These are phyloP conservation scores for Botrytis tulipae DNA, from an alignment of 2,329 filamentous ascomycete genomes.

Conservation along the genomic window DNA sequence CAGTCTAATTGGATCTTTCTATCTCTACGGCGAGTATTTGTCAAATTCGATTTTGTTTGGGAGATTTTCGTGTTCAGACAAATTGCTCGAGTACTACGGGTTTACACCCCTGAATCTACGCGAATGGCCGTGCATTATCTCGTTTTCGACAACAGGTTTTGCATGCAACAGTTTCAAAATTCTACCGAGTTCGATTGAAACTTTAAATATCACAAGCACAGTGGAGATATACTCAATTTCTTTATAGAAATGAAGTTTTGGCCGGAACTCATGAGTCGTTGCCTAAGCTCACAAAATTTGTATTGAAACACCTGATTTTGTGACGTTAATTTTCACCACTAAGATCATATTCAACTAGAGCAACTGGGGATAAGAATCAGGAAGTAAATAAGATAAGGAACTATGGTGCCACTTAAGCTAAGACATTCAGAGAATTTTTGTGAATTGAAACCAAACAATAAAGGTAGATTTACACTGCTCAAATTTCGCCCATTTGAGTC, in stretches of 20 bases:
- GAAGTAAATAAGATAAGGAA: rapidly evolving
- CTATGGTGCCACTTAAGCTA: not conserved
- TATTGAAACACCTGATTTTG: not conserved
- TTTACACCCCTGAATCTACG: not conserved
- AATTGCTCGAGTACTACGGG: not conserved
- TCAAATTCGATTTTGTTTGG: not conserved
- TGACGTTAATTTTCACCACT: not conserved
- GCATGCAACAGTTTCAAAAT: not conserved
- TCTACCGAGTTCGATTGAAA: not conserved
- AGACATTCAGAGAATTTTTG: not conserved
- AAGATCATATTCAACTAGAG: not conserved
- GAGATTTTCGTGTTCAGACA: not conserved
- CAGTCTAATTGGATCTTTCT: not conserved
- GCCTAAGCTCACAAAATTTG: not conserved
- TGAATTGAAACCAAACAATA: not conserved
- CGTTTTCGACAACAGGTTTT: not conserved
- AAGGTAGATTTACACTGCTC: not conserved
- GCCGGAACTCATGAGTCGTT: not conserved
- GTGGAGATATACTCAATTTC: not conserved
- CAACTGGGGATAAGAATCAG: not conserved
- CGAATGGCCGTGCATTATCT: not conserved
- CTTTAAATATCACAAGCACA: not conserved
- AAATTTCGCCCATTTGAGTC: not conserved
- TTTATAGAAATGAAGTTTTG: not conserved
- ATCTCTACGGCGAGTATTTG: not conserved